Percentiles rank a stretch among this genome's conserved stretches.
phyloP scores from a whole-genome alignment of 73 alveolate genomes.

The Paramecium caudatum region DNA sequence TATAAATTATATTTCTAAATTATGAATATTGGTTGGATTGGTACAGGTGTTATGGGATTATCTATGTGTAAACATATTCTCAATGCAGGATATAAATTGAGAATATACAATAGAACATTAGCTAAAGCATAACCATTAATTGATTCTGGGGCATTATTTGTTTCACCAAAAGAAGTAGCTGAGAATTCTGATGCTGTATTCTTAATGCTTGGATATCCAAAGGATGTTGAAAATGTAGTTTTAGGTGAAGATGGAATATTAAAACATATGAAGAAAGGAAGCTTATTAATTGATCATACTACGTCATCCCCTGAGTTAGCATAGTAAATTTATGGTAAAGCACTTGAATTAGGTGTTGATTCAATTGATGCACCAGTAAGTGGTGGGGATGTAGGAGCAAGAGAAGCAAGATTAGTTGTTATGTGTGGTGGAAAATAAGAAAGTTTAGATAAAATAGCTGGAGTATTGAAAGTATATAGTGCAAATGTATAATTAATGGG shows the following conservation, averaged over 20 bases:
- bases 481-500: constrained; percentile 87
- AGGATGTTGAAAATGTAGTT: constrained; percentile 91
- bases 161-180: constrained; percentile 85
- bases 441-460: constrained; percentile 77
- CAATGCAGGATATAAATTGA: constrained; percentile 82
- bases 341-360: constrained; percentile 76
- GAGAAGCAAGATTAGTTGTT: constrained; percentile 87
- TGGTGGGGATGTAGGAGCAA: constrained; percentile 97
- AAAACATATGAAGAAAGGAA: constrained; percentile 85
- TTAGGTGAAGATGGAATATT: constrained; percentile 86
- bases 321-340: constrained; percentile 78
- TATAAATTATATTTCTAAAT: too few species aligned
- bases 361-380: constrained; percentile 94
- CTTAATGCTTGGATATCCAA: constrained; percentile 94
- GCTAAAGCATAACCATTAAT: constrained; percentile 87
- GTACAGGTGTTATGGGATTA: constrained; percentile 96
- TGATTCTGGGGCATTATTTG: constrained; percentile 84
- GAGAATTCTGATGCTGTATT: constrained; percentile 83
- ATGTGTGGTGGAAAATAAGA: constrained; percentile 92
- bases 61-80: constrained; percentile 89
- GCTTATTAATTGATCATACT: constrained; percentile 91
- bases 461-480: constrained; percentile 81
- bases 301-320: constrained; percentile 93
- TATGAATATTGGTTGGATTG: constrained; percentile 91
- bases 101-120: constrained; percentile 88